Percentiles rank a stretch among this genome's conserved stretches.
These are phyloP conservation scores for Aeschynomene evenia DNA, from an alignment of 306 rosid species.

Conservation along the genomic window DNA sequence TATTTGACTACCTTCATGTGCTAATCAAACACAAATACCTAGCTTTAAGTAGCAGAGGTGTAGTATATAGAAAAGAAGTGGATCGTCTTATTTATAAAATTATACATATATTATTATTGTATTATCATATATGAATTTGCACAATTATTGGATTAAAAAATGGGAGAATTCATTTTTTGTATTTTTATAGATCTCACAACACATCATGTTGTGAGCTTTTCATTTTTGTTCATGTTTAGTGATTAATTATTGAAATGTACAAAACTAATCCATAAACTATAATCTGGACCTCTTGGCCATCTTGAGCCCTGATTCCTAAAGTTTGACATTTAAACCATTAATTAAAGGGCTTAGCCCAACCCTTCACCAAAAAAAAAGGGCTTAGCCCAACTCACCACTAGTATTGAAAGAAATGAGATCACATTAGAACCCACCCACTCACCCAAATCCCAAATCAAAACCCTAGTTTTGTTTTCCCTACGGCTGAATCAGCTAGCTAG, in stretches of 20 bases:
- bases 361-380: background rate
- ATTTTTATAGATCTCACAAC: too few species aligned
- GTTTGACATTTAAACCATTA: background rate
- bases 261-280: background rate
- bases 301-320: background rate
- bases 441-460: background rate
- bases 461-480: slow-evolving; percentile 30
- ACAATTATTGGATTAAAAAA: too few species aligned
- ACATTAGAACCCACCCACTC: background rate
- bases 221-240: too few species aligned
- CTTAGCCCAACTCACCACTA: background rate
- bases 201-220: too few species aligned
- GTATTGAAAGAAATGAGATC: background rate
- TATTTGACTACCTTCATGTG: too few species aligned
- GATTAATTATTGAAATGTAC: background rate
- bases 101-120: too few species aligned
- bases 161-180: too few species aligned
- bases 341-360: background rate
- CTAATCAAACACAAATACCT: too few species aligned
- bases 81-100: too few species aligned
- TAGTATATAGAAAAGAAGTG: too few species aligned
- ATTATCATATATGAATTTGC: too few species aligned
- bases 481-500: background rate
- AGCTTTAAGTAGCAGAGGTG: too few species aligned
- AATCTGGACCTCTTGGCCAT: background rate